Conservation (phyloP, 768 basidiomycete genomes). For the Daedaleopsis nitida region DNA sequence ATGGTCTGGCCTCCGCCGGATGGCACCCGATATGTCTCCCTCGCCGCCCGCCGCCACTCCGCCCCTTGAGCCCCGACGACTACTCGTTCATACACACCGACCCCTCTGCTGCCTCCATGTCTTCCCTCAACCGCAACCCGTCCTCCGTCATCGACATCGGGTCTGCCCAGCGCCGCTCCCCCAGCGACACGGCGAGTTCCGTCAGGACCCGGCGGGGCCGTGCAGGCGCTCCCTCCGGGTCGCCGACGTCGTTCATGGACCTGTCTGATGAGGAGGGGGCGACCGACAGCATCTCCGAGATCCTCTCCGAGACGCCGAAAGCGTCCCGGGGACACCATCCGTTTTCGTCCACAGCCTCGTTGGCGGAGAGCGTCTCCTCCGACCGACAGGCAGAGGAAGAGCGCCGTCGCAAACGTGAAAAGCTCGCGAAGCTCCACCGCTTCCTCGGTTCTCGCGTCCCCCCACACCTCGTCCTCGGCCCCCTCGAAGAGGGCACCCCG, state of each 20-base stretch:
- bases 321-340: conserved; percentile 24
- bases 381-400: conserved; percentile 63
- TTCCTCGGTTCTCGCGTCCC: conserved; percentile 86
- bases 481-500: conserved; percentile 35
- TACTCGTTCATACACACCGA: conserved; percentile 30
- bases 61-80: conserved; percentile 51
- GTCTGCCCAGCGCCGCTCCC: conserved; percentile 20
- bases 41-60: conserved; percentile 52
- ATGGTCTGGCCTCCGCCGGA: conserved; percentile 38
- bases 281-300: conserved; percentile 33
- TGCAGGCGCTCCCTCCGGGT: conserved; percentile 26
- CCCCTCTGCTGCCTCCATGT: conserved; percentile 2
- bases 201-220: conserved; percentile 8
- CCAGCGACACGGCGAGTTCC: conserved; percentile 19
- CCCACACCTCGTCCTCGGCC: conserved; percentile 61
- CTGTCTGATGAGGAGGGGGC: conserved; percentile 61
- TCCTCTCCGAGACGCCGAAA: conserved; percentile 35
- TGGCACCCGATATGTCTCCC: conserved; percentile 29
- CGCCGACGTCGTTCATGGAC: conserved; percentile 62
- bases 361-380: conserved; percentile 46
- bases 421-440: conserved; percentile 79
- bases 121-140: conserved; percentile 1
- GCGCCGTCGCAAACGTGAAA: conserved; percentile 69
- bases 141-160: conserved; percentile 26
- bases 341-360: conserved; percentile 44